Evolutionary conservation across 441 rosid genomes (phyloP).

Genomic region (Raphanus hybrid): DNA sequence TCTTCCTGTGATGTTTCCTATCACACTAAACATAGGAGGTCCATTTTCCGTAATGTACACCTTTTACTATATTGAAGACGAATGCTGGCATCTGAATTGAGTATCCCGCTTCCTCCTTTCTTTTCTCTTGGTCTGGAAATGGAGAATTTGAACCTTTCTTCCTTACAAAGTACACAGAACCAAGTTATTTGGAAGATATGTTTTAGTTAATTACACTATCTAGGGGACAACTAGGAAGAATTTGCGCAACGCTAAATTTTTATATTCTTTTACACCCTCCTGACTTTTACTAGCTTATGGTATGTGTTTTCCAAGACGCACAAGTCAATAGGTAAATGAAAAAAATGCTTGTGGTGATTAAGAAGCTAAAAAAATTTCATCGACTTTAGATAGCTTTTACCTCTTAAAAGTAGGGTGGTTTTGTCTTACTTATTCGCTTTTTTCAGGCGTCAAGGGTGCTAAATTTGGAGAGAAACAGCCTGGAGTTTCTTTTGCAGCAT

Average conservation of each 20-base stretch:
- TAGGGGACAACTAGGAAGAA: neutral
- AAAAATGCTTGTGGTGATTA: neutral
- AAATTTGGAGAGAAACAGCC: slow-evolving; percentile 89
- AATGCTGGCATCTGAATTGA: slow-evolving; percentile 18
- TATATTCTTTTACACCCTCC: slow-evolving; percentile 4
- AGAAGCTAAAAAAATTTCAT: slow-evolving; percentile 7
- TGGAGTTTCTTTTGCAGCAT: slow-evolving; percentile 85
- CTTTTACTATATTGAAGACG: slow-evolving; percentile 4
- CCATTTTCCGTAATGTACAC: slow-evolving; percentile 2
- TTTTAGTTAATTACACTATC: slow-evolving; percentile 9
- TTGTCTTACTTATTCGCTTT: slow-evolving; percentile 20
- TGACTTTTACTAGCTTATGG: slow-evolving; percentile 4
- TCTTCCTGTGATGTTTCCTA: neutral
- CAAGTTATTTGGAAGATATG: neutral
- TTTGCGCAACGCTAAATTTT: neutral
- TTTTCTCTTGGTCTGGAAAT: neutral
- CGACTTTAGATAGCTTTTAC: neutral
- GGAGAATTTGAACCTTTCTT: neutral
- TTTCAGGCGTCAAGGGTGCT: slow-evolving; percentile 87
- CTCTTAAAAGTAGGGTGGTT: neutral
- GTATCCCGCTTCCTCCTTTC: neutral
- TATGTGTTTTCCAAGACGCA: neutral
- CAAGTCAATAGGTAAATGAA: neutral
- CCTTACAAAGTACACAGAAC: neutral
- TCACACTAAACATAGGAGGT: slow-evolving; percentile 6